Evolutionary conservation across 2,329 filamentous ascomycete genomes (phyloP), one percentile per base, ranked within the genome.

Genomic region (Fusarium albidum): DNA sequence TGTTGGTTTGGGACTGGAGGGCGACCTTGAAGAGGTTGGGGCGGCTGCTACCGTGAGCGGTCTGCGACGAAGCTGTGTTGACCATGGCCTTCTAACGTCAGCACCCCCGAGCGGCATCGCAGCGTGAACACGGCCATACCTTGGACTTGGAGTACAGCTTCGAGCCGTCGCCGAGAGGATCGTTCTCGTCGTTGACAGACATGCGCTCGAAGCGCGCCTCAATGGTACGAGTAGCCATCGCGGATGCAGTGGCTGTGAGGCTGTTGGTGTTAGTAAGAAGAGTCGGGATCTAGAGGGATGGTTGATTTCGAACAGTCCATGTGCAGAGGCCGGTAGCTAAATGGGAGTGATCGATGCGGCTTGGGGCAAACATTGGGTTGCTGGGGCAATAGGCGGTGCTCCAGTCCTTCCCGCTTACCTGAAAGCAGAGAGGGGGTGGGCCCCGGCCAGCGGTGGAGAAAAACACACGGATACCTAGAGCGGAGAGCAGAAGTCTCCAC

Each of bases 191-290:
- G 66, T 90, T 89, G 58, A 97, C 91, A 15, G 90, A 89, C 77
- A 97, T 85, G 74, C 88, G 88, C 85, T 96, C 92, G 70, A 98
- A 91, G 67, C 91, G 90, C 75, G 90, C 81, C 77, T 97, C 94
- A 39, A 98, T 81, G 44, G 85, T 86, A 65, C 90, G 85, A 53
- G 90, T 84, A 61, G 93, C 85, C 90, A 94, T 87, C 55, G 58
- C 64, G 51, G 15, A 46, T 21, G 26, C 32, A 33, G 29, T 9
- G 15, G 25, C 9, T 35, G 31, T 43, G 26, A 29, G 34, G 32
- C 55, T 64, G 57, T 55, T 54, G 43, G 55, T 59, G 63, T 65
- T 68, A 68, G 65, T 63, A 56, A 46, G 42, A 37, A 44, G 40
- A 33, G 39, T 43, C 41, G 32, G 41, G 41, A 42, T 35, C 25